Percentiles rank a stretch among this genome's conserved stretches.
These are phyloP conservation scores for Acidomyces sp. DNA, from an alignment of 495 filamentous ascomycete genomes.

Conservation along the genomic window DNA sequence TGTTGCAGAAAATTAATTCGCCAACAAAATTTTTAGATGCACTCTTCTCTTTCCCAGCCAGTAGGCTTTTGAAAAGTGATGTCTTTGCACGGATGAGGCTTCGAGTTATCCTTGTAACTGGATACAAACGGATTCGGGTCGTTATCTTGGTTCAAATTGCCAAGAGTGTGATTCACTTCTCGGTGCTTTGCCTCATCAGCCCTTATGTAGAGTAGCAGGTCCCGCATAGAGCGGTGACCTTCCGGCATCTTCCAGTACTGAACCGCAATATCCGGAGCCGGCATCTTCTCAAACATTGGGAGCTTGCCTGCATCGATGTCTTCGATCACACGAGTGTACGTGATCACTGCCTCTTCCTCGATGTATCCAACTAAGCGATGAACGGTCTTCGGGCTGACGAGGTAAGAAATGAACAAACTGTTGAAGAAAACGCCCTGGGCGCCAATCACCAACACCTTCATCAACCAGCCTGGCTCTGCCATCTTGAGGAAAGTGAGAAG, in stretches of 20 bases:
- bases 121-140: constrained; percentile 88
- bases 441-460: constrained; percentile 72
- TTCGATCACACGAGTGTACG: constrained; percentile 74
- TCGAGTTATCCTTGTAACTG: constrained; percentile 50
- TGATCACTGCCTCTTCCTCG: constrained; percentile 93
- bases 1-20: too few relatives aligned
- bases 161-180: constrained; percentile 91
- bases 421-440: constrained; percentile 91
- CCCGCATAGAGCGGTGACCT: constrained; percentile 64
- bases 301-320: constrained; percentile 77
- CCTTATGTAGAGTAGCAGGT: constrained; percentile 76
- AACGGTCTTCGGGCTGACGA: constrained; percentile 75
- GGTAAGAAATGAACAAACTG: constrained; percentile 76
- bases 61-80: constrained; percentile 51
- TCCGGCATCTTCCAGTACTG: constrained; percentile 91
- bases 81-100: constrained; percentile 57
- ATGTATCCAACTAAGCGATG: constrained; percentile 96
- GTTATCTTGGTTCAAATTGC: constrained; percentile 28
- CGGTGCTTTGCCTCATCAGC: constrained; percentile 95
- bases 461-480: constrained; percentile 77
- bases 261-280: constrained; percentile 77
- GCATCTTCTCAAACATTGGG: constrained; percentile 65
- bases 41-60: constrained; percentile 81
- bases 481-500: constrained; percentile 89
- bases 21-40: too few relatives aligned